A percentile compares a stretch with the other conserved stretches of the same genome.
Evolutionary conservation across 805 yeast genomes (phyloP).

Genomic region (Candida sanyiensis): DNA sequence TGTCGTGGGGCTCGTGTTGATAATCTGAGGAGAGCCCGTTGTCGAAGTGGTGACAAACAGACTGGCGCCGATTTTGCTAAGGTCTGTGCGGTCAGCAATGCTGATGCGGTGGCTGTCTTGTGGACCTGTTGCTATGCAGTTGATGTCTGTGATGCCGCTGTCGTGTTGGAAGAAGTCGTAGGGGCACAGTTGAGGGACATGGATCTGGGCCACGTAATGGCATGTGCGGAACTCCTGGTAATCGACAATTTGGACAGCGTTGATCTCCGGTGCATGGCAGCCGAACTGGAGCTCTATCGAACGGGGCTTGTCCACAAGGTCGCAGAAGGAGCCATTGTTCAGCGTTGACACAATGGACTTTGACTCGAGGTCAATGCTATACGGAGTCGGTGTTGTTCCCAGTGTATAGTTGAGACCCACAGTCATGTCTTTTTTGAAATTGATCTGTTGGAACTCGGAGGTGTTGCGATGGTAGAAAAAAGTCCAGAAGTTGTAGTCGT

Average conservation of each 20-base stretch:
- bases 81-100: background rate
- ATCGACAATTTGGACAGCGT: background rate
- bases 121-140: background rate
- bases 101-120: background rate
- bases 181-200: constrained; percentile 20
- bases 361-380: constrained; percentile 4
- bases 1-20: background rate
- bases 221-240: constrained; percentile 22
- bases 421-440: background rate
- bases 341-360: constrained; percentile 3
- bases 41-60: background rate
- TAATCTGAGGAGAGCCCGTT: background rate
- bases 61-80: background rate
- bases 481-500: constrained; percentile 6
- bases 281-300: constrained; percentile 19
- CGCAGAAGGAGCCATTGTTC: constrained; percentile 22
- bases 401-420: constrained; percentile 4
- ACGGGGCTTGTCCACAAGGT: constrained; percentile 22
- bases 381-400: background rate
- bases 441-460: constrained; percentile 3
- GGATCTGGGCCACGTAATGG: constrained; percentile 18
- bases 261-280: constrained; percentile 14
- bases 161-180: constrained; percentile 14
- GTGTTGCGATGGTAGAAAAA: constrained; percentile 1
- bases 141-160: background rate